Conservation (phyloP, 2,329 filamentous ascomycete genomes). For the Trichophyton verrucosum region DNA sequence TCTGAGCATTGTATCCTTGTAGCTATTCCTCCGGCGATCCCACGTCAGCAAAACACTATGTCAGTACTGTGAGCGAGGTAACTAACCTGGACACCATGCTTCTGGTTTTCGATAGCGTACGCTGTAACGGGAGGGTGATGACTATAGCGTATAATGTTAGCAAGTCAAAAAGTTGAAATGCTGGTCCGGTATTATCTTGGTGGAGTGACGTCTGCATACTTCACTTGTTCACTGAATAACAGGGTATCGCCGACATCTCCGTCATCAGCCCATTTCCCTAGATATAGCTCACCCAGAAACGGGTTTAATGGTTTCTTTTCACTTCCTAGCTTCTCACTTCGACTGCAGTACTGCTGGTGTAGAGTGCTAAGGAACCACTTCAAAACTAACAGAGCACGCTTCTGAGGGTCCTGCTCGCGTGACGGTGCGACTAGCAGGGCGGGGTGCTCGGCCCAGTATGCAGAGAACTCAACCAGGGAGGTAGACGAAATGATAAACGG, state of each 20-base stretch:
- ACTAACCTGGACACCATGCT: conserved; percentile 56
- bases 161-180: background rate
- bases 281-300: conserved; percentile 86
- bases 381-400: conserved; percentile 73
- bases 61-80: conserved; percentile 4
- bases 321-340: conserved; percentile 70
- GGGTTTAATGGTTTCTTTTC: conserved; percentile 98
- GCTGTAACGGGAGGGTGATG: conserved; percentile 93
- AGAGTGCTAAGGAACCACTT: conserved; percentile 93
- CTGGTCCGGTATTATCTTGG: background rate
- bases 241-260: conserved; percentile 59
- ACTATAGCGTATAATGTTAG: conserved; percentile 25
- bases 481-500: conserved; percentile 71
- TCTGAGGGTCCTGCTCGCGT: conserved; percentile 63
- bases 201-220: conserved; percentile 27
- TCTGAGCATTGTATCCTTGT: conserved; percentile 87
- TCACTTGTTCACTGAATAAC: conserved; percentile 88
- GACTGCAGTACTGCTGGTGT: conserved; percentile 67
- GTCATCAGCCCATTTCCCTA: conserved; percentile 78
- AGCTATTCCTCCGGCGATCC: conserved; percentile 25
- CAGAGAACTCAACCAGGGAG: conserved; percentile 67
- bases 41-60: background rate
- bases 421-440: conserved; percentile 69
- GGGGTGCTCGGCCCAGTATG: conserved; percentile 73
- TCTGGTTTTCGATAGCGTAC: conserved; percentile 79